Base-by-base conservation (phyloP, 306 rosid genomes). In the Vicia villosa region DNA sequence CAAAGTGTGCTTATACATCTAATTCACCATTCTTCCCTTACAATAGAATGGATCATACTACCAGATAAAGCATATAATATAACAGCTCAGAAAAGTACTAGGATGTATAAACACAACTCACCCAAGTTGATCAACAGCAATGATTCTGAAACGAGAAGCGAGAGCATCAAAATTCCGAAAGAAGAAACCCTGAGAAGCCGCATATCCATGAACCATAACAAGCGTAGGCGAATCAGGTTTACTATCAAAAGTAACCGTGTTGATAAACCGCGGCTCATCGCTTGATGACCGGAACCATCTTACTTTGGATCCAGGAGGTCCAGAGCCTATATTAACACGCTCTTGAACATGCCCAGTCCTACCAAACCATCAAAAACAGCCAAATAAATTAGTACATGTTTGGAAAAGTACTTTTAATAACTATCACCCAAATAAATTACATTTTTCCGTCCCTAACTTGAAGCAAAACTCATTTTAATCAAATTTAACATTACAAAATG, bases 121-220 rank as follows among this genome's bases (percentile, higher is more conserved):
- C 99, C 97, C 99, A 40, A 94, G 85, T 77, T 94, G 99, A 83
- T 94, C 99, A 49, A 94, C 68, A 45, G 96, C 99, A 70, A 91
- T 87, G 81, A 94, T 87, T 80, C 89, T 85, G 59, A 94, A 91
- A 22, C 82, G 91, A 55, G 84, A 73, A 17, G 99, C 89, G 37
- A 94, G n/a, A n/a, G n/a, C n/a, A n/a, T n/a, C n/a, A n/a, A n/a
- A n/a, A n/a, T n/a, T n/a, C n/a, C n/a, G n/a, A 76, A 86, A 94
- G 72, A 94, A 94, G 89, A 94, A 90, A n/a, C 99, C 99, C 80
- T 91, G 96, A 7, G 97, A 87, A 73, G 89, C 87, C 66, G 78
- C 97, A 50, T 94, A 94, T 41, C 99, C 99, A 62, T 94, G 99
- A 70, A 94, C 76, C 97, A 94, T 88, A 13, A 94, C 95, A 65